Evolutionary conservation across 495 filamentous ascomycete species (phyloP).

Genomic region (Sabuloglossum arenarium): DNA sequence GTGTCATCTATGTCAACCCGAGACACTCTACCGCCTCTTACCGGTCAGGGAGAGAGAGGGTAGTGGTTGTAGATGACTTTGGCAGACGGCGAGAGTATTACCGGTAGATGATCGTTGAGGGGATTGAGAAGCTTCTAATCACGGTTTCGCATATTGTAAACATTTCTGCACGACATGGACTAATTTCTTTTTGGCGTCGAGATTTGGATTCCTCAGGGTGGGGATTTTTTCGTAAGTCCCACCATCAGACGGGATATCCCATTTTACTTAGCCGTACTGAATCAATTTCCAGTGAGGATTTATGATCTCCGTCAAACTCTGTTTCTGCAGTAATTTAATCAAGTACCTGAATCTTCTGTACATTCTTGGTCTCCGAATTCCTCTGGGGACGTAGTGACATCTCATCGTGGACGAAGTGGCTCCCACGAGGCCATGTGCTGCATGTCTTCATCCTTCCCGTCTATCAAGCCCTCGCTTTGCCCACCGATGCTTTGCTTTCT

Average conservation of each 20-base stretch:
- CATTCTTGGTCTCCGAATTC: not conserved
- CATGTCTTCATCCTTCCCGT: not conserved
- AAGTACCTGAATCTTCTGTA: not conserved
- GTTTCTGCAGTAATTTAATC: not conserved
- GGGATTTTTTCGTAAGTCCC: not conserved
- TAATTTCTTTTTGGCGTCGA: not conserved
- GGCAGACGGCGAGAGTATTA: not conserved
- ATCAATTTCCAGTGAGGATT: not conserved
- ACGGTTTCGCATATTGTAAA: not conserved
- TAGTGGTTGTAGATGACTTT: not conserved
- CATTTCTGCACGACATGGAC: not conserved
- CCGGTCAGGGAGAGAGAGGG: conserved; percentile 1
- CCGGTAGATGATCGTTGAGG: not conserved
- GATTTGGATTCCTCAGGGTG: not conserved
- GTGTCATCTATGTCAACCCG: conserved; percentile 1
- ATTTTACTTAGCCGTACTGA: not conserved
- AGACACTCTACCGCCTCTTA: not conserved
- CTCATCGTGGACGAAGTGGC: not conserved
- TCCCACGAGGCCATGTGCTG: not conserved
- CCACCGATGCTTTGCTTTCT: not conserved
- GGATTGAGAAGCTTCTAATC: not conserved
- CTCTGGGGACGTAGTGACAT: not conserved
- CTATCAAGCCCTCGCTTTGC: not conserved
- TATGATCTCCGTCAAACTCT: not conserved
- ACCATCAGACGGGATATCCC: not conserved